Evolutionary conservation across 371 early-diverging fungal species (phyloP).

Genomic region (Mucor racemosus): DNA sequence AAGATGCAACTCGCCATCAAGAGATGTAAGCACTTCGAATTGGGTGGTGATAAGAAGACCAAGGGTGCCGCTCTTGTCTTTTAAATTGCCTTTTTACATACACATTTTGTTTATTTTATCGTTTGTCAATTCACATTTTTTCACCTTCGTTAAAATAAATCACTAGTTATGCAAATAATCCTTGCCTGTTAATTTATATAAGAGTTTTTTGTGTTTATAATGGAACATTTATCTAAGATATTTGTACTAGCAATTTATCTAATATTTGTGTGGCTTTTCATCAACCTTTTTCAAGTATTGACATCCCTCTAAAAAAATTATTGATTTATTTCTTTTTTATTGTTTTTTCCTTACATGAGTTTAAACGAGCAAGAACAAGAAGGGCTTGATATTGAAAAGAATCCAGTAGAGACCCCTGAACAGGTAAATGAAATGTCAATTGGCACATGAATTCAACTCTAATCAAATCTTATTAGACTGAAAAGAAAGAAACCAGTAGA

Average conservation of each 20-base stretch:
- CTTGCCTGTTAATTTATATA: background rate
- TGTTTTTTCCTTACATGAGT: constrained; percentile 7
- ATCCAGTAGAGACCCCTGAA: background rate
- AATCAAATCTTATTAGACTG: background rate
- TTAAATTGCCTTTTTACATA: constrained; percentile 46
- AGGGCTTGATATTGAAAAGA: background rate
- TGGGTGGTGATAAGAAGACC: constrained; percentile 98
- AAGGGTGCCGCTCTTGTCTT: constrained; percentile 80
- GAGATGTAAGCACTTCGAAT: constrained; percentile 99
- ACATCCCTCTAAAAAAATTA: background rate
- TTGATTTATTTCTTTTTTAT: background rate
- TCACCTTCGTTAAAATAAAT: constrained; percentile 3
- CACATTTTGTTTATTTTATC: background rate
- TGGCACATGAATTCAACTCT: background rate
- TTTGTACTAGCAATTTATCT: no score
- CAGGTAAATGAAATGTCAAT: background rate
- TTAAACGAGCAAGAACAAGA: constrained; percentile 6
- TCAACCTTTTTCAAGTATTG: background rate
- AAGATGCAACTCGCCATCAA: constrained; percentile 95
- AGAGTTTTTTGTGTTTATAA: background rate
- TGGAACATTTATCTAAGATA: background rate
- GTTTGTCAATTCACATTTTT: background rate
- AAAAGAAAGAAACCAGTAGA: constrained; percentile 14
- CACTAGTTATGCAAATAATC: constrained; percentile 3
- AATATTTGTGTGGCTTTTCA: background rate